A percentile compares a stretch with the other conserved stretches of the same genome.
phyloP scores from a whole-genome alignment of 2,329 filamentous ascomycete genomes.

The Teratosphaeria epicoccoides region DNA sequence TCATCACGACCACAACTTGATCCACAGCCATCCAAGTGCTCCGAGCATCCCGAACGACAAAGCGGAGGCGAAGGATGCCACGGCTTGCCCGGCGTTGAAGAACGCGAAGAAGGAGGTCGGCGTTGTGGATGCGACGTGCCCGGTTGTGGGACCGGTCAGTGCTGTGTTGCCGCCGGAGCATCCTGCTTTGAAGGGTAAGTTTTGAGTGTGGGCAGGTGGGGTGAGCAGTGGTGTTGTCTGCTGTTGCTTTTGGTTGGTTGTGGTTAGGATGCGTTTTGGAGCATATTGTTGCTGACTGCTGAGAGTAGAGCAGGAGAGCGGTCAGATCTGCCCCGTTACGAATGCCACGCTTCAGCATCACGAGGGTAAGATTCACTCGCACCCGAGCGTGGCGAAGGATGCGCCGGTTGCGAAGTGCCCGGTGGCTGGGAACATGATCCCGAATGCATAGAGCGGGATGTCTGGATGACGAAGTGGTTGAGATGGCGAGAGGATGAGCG shows the following conservation, averaged over 20 bases:
- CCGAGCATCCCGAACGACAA: slow-evolving; percentile 18
- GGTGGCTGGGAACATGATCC: slow-evolving; percentile 25
- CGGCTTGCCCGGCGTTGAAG: slow-evolving; percentile 33
- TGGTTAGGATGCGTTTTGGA: neutral
- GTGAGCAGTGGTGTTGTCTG: no score
- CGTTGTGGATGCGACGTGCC: slow-evolving; percentile 35
- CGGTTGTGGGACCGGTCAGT: slow-evolving; percentile 33
- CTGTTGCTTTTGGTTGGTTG: neutral
- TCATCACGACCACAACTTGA: slow-evolving; percentile 33
- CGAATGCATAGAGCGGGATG: neutral
- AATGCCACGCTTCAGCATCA: slow-evolving; percentile 33
- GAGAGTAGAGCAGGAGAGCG: slow-evolving; percentile 18
- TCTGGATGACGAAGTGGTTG: no score
- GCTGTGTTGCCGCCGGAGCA: slow-evolving; percentile 33
- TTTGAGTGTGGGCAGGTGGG: no score
- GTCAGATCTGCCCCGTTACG: slow-evolving; percentile 11
- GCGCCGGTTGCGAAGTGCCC: slow-evolving; percentile 32
- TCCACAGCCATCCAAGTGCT: slow-evolving; percentile 31
- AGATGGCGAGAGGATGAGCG: no score
- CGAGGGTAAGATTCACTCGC: slow-evolving; percentile 31
- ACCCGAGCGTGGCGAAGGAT: slow-evolving; percentile 30
- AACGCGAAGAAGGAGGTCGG: slow-evolving; percentile 27
- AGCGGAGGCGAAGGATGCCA: slow-evolving; percentile 24
- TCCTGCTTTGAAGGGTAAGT: slow-evolving; percentile 26
- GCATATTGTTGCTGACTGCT: no score